phyloP scores from a whole-genome alignment of 2,329 filamentous ascomycete species.

The Pseudopyricularia cyperi region DNA sequence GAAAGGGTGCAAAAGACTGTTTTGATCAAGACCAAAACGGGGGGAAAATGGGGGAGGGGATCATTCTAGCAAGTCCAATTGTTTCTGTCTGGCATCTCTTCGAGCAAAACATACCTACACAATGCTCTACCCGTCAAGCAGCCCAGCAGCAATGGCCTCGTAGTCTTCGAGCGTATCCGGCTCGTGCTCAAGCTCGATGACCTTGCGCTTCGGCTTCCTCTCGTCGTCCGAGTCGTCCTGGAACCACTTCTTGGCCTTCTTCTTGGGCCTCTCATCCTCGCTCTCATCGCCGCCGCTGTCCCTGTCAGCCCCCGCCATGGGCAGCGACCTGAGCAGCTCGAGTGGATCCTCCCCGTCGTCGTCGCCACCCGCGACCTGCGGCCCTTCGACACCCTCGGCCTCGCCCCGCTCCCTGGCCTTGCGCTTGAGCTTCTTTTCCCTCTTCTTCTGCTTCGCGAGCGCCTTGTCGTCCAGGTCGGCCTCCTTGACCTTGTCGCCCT shows the following conservation, averaged over 20 bases:
- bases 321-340: slow-evolving; percentile 44
- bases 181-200: slow-evolving; percentile 51
- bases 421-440: slow-evolving; percentile 61
- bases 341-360: slow-evolving; percentile 34
- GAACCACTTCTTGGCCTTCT: slow-evolving; percentile 71
- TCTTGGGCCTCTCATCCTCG: slow-evolving; percentile 32
- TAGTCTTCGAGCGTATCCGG: slow-evolving; percentile 70
- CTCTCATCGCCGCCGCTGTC: slow-evolving; percentile 17
- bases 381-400: neutral
- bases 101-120: neutral
- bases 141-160: slow-evolving; percentile 60
- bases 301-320: slow-evolving; percentile 25
- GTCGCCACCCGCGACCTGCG: slow-evolving; percentile 12
- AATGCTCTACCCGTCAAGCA: slow-evolving; percentile 35
- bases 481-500: slow-evolving; percentile 55
- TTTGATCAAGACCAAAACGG: neutral
- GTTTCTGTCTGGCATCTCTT: neutral
- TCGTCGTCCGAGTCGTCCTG: slow-evolving; percentile 48
- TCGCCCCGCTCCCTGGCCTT: slow-evolving; percentile 48
- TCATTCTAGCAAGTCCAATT: too few relatives aligned
- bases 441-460: slow-evolving; percentile 62
- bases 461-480: slow-evolving; percentile 78
- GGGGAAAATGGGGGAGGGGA: too few relatives aligned
- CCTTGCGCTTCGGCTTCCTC: slow-evolving; percentile 31
- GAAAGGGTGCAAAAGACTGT: neutral